phyloP scores from a whole-genome alignment of 2,329 filamentous ascomycete genomes.

The Ceratocystis ficicola region DNA sequence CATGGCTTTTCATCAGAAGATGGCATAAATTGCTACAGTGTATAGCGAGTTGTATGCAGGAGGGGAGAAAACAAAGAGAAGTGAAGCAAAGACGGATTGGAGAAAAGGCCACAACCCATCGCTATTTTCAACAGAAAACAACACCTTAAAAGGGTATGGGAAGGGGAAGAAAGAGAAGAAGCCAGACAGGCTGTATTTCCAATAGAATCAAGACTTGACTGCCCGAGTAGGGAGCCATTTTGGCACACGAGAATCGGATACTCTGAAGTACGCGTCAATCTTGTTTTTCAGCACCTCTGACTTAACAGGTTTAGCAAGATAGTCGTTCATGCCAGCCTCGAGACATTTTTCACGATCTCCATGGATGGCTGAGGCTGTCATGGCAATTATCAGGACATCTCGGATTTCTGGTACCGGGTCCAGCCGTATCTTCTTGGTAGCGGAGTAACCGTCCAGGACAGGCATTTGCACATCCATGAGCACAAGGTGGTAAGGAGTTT shows the following conservation, averaged over 20 bases:
- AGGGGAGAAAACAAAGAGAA: background rate
- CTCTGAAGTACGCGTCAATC: conserved; percentile 47
- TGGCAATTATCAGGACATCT: conserved; percentile 83
- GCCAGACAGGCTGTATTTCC: background rate
- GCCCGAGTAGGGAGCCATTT: conserved; percentile 24
- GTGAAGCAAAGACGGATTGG: background rate
- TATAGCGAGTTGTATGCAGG: background rate
- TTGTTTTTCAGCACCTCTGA: conserved; percentile 77
- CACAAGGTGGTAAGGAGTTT: conserved; percentile 72
- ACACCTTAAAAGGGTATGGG: background rate
- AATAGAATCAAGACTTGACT: background rate
- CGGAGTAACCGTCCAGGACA: conserved; percentile 81
- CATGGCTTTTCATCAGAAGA: too few relatives aligned
- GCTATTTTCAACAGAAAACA: background rate
- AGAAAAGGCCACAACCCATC: background rate
- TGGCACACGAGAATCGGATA: conserved; percentile 27
- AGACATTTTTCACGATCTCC: conserved; percentile 90
- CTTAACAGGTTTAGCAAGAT: conserved; percentile 88
- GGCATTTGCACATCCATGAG: conserved; percentile 98
- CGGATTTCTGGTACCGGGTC: conserved; percentile 66
- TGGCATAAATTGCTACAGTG: too few relatives aligned
- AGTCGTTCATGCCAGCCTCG: conserved; percentile 96
- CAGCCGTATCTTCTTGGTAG: conserved; percentile 67
- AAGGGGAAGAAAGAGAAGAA: conserved; percentile 8
- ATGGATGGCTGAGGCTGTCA: conserved; percentile 91